Base-by-base conservation (phyloP, 163 green algal species). In the Chlamydomonas reinhardtii region DNA sequence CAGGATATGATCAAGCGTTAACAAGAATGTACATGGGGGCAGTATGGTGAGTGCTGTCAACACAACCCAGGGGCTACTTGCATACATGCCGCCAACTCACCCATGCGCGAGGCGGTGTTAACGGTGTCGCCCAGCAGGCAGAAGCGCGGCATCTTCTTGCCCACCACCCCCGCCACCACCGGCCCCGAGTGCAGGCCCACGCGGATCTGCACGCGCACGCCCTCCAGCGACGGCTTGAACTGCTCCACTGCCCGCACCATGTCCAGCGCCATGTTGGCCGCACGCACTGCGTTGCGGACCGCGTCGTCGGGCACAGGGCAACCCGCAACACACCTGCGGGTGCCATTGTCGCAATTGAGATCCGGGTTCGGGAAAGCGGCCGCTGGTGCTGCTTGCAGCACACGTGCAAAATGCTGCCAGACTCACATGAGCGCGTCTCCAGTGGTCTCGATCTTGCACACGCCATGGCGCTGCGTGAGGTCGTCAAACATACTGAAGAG, bases 381-480 rank as follows among this genome's bases (percentile, higher is more conserved):
- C n/a, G n/a, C n/a, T n/a, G n/a, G n/a, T n/a, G n/a, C n/a, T n/a
- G n/a, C n/a, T n/a, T n/a, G n/a, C n/a, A n/a, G n/a, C n/a, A n/a
- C n/a, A n/a, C n/a, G n/a, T n/a, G n/a, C n/a, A n/a, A n/a, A n/a
- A n/a, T n/a, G n/a, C n/a, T n/a, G n/a, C n/a, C n/a, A n/a, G n/a
- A 65, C 73, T 54, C 52, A 81, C 74, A 81, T 72, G 43, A 94
- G 89, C 12, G 92, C 92, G 64, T 93, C 74, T 20, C 74, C 74
- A 14, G 48, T 82, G 35, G 59, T 62, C 61, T 82, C 86, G 73
- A 94, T 88, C 81, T 94, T 93, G 90, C 90, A 94, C 0, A 92
- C 84, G 16, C 77, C 65, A 31, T 84, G 56, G 4, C 31, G n/a
- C 6, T 34, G 19, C 16, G 43, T 39, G 8, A 86, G 64, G 15